Percentiles rank a stretch among this genome's conserved stretches.
Conservation (phyloP, 148 eudicot genomes). For the Simmondsia chinensis region DNA sequence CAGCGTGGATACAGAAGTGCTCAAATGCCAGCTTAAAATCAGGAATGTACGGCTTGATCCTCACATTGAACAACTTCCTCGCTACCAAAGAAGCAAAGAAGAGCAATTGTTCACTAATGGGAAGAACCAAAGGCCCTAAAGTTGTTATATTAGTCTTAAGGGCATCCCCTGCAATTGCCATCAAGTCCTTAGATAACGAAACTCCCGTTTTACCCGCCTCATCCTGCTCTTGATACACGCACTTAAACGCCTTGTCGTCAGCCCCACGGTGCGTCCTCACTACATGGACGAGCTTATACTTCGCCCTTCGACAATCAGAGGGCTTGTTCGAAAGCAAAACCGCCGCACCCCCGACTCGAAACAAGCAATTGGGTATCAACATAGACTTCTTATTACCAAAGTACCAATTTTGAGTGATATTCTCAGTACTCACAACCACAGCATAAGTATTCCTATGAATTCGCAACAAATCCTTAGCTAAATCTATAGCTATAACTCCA, state of each 20-base stretch:
- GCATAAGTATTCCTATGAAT: slow-evolving; percentile 49
- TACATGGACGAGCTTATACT: slow-evolving; percentile 45
- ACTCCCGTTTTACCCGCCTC: slow-evolving; percentile 32
- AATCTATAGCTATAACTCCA: slow-evolving; percentile 44
- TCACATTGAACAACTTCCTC: slow-evolving; percentile 21
- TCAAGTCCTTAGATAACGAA: slow-evolving; percentile 37
- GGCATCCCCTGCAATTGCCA: slow-evolving; percentile 50
- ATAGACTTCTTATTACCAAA: slow-evolving; percentile 51
- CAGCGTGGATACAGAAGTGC: slow-evolving; percentile 57
- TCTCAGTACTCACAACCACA: slow-evolving; percentile 49
- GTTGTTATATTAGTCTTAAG: slow-evolving; percentile 43
- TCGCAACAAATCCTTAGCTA: slow-evolving; percentile 49
- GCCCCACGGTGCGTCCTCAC: slow-evolving; percentile 52
- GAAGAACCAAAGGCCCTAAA: slow-evolving; percentile 38
- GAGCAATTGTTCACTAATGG: slow-evolving; percentile 43
- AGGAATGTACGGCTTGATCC: slow-evolving; percentile 42
- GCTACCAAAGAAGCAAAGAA: slow-evolving; percentile 28
- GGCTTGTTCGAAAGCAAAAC: slow-evolving; percentile 41
- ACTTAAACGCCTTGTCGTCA: slow-evolving; percentile 35
- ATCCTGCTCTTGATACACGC: slow-evolving; percentile 54
- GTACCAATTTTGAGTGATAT: slow-evolving; percentile 58
- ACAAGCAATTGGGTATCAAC: slow-evolving; percentile 58
- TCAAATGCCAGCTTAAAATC: slow-evolving; percentile 52
- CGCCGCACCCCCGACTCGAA: slow-evolving; percentile 56
- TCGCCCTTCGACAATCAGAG: slow-evolving; percentile 26